Conservation (phyloP, 1,284 basidiomycete species). For the Moesziomyces sp. region DNA sequence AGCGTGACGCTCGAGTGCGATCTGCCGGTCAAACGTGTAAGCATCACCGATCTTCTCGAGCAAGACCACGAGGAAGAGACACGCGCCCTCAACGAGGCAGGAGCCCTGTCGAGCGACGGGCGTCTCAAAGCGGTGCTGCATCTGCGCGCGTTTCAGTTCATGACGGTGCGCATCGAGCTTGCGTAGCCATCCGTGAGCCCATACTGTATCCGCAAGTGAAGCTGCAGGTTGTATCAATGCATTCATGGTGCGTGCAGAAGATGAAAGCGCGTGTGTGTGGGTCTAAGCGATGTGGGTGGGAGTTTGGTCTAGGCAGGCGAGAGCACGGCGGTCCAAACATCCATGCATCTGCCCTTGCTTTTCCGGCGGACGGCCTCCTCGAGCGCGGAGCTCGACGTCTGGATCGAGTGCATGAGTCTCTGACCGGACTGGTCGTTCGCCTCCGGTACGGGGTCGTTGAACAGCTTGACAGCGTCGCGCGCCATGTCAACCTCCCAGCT, state of each 20-base stretch:
- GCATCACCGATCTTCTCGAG: no score
- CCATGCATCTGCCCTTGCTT: slow-evolving; percentile 24
- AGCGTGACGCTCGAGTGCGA: no score
- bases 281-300: background rate
- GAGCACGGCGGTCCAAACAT: slow-evolving; percentile 34
- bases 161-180: no score
- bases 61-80: no score
- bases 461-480: slow-evolving; percentile 6
- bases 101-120: no score
- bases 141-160: no score
- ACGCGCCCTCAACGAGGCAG: no score
- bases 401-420: slow-evolving; percentile 13
- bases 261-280: background rate
- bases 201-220: no score
- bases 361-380: slow-evolving; percentile 10
- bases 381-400: slow-evolving; percentile 20
- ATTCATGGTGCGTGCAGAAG: background rate
- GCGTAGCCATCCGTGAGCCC: no score
- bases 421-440: background rate
- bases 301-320: background rate
- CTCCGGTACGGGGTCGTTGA: background rate
- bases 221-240: background rate
- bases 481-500: slow-evolving; percentile 26
- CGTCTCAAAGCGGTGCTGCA: no score
- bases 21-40: no score